Evolutionary conservation across 352 stramenopile genomes (phyloP).

Genomic region (Phytopythium sindhum): DNA sequence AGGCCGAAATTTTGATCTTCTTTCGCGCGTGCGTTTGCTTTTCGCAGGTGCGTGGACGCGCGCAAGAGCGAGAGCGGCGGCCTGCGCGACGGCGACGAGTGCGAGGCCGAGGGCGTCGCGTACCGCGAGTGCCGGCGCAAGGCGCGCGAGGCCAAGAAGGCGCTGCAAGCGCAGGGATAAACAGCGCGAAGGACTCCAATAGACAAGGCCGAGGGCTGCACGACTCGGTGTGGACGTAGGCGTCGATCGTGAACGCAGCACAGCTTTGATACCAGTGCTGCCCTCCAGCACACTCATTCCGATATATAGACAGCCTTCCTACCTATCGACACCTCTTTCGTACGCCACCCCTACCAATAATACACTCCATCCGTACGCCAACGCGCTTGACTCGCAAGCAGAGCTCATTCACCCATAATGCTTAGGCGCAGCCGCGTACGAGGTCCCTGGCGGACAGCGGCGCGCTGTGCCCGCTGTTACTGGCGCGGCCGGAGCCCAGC

Average conservation of each 20-base stretch:
- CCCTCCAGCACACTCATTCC: background rate
- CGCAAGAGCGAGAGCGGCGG: conserved; percentile 54
- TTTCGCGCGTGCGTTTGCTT: conserved; percentile 1
- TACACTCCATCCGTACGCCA: too few species aligned
- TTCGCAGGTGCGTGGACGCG: conserved; percentile 51
- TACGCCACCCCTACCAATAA: background rate
- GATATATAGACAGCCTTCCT: background rate
- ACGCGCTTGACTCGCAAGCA: too few species aligned
- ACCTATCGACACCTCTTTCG: background rate
- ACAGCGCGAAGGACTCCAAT: background rate
- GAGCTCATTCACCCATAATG: background rate
- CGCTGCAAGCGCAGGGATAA: conserved; percentile 6
- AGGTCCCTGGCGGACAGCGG: conserved; percentile 8
- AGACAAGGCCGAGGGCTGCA: background rate
- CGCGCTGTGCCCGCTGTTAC: background rate
- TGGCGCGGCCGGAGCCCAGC: background rate
- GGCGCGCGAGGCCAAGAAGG: conserved; percentile 31
- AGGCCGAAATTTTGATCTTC: too few species aligned
- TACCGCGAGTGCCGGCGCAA: conserved; percentile 64
- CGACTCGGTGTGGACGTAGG: too few species aligned
- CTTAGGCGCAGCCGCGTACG: conserved; percentile 8
- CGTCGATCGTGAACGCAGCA: background rate
- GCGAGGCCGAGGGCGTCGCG: conserved; percentile 52
- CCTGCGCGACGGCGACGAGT: conserved; percentile 70
- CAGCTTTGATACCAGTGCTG: background rate